phyloP scores from a whole-genome alignment of 1,139 yeast genomes.

The Groenewaldozyma sp. region DNA sequence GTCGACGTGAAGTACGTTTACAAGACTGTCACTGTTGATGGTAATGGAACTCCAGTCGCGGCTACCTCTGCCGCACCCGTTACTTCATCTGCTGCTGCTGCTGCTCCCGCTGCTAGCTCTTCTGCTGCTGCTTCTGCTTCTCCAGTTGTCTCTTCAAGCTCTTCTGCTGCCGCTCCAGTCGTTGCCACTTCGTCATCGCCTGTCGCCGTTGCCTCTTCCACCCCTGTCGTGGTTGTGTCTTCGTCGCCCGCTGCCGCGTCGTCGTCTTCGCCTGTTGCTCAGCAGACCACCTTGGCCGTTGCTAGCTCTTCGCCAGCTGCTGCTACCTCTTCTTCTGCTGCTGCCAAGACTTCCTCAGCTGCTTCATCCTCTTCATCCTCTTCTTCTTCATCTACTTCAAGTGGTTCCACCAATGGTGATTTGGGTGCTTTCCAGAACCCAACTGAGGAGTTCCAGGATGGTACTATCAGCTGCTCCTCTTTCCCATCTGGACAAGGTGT shows the following conservation, averaged over 20 bases:
- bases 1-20: slow-evolving; percentile 76
- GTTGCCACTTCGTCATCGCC: slow-evolving; percentile 17
- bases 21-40: slow-evolving; percentile 67
- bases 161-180: slow-evolving; percentile 12
- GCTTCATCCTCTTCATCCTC: slow-evolving; percentile 26
- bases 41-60: slow-evolving; percentile 44
- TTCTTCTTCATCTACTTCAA: slow-evolving; percentile 29
- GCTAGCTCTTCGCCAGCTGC: slow-evolving; percentile 15
- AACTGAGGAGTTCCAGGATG: slow-evolving; percentile 61
- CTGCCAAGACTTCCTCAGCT: slow-evolving; percentile 21
- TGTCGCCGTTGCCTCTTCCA: slow-evolving; percentile 20
- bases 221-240: slow-evolving; percentile 20
- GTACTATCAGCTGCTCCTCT: slow-evolving; percentile 58
- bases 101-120: slow-evolving; percentile 24
- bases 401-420: slow-evolving; percentile 41
- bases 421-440: slow-evolving; percentile 47
- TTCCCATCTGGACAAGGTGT: slow-evolving; percentile 95
- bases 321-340: slow-evolving; percentile 24
- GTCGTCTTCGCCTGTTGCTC: slow-evolving; percentile 7
- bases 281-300: slow-evolving; percentile 11
- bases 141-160: slow-evolving; percentile 16
- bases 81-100: slow-evolving; percentile 22
- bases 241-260: slow-evolving; percentile 14
- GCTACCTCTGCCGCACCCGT: slow-evolving; percentile 13
- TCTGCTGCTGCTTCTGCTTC: slow-evolving; percentile 18